Base-by-base conservation (phyloP, 2,329 filamentous ascomycete species). In the Cercospora sp. region DNA sequence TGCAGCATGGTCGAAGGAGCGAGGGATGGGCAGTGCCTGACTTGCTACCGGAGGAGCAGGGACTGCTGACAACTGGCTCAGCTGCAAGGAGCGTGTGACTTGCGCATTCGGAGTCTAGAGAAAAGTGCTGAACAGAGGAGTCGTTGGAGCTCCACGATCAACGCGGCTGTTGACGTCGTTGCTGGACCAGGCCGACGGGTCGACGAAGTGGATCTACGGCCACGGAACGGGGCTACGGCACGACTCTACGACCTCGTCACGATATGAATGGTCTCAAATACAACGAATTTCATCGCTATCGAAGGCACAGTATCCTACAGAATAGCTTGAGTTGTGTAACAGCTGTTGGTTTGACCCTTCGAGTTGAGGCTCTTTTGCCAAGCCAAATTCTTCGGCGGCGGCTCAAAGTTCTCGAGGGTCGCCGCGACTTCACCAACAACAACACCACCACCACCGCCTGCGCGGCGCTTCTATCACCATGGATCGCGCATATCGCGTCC, bases 131-230 rank as follows among this genome's bases (percentile, higher is more conserved):
- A n/a, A 9, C 18, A 28, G 34, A 43, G 40, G n/a, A 24, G 21
- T 26, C 10, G 10, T 6, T 43, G 10, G 18, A 43, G 59, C 34
- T 43, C 16, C 59, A 57, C 28, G 24, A 28, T 2, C 24, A 57
- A 13, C 18, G 65, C 61, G 66, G 61, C 61, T 64, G 55, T 67
- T 64, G 66, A 67, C 66, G 61, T 62, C 37, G 60, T 34, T 34
- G 24, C 55, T 58, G 28, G n/a, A 16, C 28, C 28, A 58, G 3
- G 53, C 55, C 16, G 8, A 58, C 55, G 26, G 28, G 26, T 18
- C 16, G 16, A 24, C 53, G 6, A 57, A 49, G 45, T 49, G 45
- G 45, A 49, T 49, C 18, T 18, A 24, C 10, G 45, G 24, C 18
- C 3, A 3, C 18, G 45, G 4, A 24, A 49, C 45, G 45, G 45